Percentiles rank a stretch among this genome's conserved stretches.
Conservation (phyloP, 2,329 filamentous ascomycete genomes). For the Curvularia sp. region DNA sequence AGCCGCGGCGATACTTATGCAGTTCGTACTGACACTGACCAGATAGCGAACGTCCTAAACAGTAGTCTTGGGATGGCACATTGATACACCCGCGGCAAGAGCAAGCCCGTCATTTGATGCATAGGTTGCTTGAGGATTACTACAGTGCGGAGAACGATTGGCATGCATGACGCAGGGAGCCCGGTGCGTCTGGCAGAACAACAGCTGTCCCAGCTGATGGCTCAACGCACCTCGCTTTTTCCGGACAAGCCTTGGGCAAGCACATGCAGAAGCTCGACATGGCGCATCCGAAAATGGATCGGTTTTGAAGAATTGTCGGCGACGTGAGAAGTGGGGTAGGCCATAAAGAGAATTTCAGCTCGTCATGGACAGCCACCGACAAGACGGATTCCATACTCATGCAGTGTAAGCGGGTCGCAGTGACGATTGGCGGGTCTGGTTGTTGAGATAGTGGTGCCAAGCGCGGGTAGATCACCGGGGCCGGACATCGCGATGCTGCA, state of each 20-base stretch:
- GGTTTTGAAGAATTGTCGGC: constrained; percentile 10
- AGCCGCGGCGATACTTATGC: constrained; percentile 16
- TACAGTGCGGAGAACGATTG: neutral
- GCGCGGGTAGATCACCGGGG: constrained; percentile 16
- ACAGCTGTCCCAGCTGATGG: constrained; percentile 4
- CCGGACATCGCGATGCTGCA: constrained; percentile 14
- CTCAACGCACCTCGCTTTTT: constrained; percentile 5
- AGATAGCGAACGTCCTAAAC: neutral
- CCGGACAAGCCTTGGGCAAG: constrained; percentile 5
- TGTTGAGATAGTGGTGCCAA: constrained; percentile 8
- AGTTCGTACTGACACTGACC: constrained; percentile 1
- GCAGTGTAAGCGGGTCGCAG: neutral
- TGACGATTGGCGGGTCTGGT: constrained; percentile 4
- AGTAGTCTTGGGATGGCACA: neutral
- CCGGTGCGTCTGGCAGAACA: constrained; percentile 1
- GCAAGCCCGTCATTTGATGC: constrained; percentile 1
- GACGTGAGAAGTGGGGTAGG: constrained; percentile 12
- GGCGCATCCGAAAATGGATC: constrained; percentile 4
- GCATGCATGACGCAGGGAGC: constrained; percentile 10
- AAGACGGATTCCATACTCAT: neutral
- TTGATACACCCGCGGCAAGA: neutral
- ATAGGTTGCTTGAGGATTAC: constrained; percentile 8
- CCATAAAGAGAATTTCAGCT: constrained; percentile 10
- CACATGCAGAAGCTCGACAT: constrained; percentile 8
- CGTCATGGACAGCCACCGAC: constrained; percentile 1